Evolutionary conservation across 179 eudicot species (phyloP), one percentile per base, ranked within the genome.

Genomic region (Sideroxylon spinosum): DNA sequence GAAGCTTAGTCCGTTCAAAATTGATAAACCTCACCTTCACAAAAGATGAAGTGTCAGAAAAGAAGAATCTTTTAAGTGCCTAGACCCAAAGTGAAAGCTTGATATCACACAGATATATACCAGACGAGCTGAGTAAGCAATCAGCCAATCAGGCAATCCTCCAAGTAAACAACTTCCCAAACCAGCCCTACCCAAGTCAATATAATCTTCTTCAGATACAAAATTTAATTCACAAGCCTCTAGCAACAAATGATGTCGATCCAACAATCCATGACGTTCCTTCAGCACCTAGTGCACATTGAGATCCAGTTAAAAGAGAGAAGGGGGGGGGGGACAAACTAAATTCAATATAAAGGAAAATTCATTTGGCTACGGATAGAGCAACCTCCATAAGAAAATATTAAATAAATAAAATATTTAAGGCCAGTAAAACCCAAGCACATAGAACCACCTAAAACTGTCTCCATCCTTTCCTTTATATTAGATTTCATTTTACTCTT

Each of bases 41-140:
- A 14, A 25, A 48, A 78, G 68, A 76, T 23, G 14, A 70, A 7
- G 66, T n/a, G 62, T 82, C 81, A 77, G 70, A 63, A 53, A 12
- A 73, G 68, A 20, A 52, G 53, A 69, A 65, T 10, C 59, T 52
- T 68, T 10, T 67, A 44, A 46, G 63, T 23, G 76, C 44, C 12
- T 37, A 71, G 60, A 67, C 59, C 25, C 25, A 19, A 60, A 67
- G 17, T 59, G 17, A 1, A 29, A 74, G 55, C 37, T 53, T 80
- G 52, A 71, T 26, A 57, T 29, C 75, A 32, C 23, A 74, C 55
- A 80, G 77, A 37, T 66, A 71, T 66, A 52, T 83, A 95, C 98
- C 95, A 95, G 80, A 68, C 97, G 93, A 72, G 98, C 98, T n/a
- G 99, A 85, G 81, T 95, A 95, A 50, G 99, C 98, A 83, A 95